Evolutionary conservation across 2,329 filamentous ascomycete genomes (phyloP), one percentile per base, ranked within the genome.

Genomic region (Aureobasidium melanogenum): DNA sequence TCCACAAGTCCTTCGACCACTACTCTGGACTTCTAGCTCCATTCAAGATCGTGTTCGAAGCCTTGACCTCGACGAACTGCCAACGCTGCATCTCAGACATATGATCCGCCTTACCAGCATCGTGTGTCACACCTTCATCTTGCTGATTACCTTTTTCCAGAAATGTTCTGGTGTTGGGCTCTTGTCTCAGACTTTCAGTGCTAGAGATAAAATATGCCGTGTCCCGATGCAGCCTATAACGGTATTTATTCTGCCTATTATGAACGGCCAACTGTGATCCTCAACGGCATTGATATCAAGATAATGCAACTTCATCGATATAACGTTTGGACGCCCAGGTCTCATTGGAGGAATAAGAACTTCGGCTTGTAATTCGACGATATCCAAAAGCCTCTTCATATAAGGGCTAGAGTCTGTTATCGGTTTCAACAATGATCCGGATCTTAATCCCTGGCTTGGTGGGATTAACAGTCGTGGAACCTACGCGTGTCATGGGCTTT

Each of bases 11-110:
- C 28, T 56, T 44, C 38, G n/a, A 17, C 26, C 7, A 19, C 52
- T 43, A 44, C 38, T 44, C 19, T 34, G 7, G 6, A 19, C n/a
- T 56, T 56, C 52, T 56, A 44, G 52, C 52, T 56, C 6, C 24
- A 12, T 22, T 15, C 17, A 43, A 22, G 28, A 19, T 56, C 39
- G 14, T 41, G 34, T 41, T n/a, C 9, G 5, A 44, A 32, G n/a
- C 26, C 50, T 54, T 36, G 14, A 54, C 41, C 36, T 44, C 26
- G 52, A 22, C 43, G 38, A 22, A 44, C 38, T 28, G n/a, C 3
- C 12, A 44, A 54, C 38, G 52, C 39, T 56, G 38, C 52, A 56
- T 34, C 38, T 56, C 26, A 55, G 51, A 55, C 51, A 55, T 19
- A 43, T 43, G 52, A 28, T 56, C 52, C 52, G 52, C 38, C 52